Percentiles rank a stretch among this genome's conserved stretches.
These are phyloP conservation scores for Ziziphus jujuba DNA, from an alignment of 306 rosid species.

Conservation along the genomic window DNA sequence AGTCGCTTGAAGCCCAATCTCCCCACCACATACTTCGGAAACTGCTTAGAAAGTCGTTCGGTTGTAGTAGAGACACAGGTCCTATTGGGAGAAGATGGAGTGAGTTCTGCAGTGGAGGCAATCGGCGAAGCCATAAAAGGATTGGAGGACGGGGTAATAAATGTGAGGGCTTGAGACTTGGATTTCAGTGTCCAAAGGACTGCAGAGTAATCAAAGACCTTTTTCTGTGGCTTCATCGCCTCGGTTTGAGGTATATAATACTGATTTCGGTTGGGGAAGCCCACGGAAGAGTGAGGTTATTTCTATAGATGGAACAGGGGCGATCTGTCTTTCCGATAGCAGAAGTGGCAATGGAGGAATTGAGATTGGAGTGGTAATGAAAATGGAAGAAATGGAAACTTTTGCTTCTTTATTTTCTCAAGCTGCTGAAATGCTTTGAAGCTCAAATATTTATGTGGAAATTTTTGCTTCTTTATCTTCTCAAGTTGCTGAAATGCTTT, in stretches of 20 bases:
- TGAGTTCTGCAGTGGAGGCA: background rate
- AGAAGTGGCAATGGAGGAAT: slow-evolving; percentile 32
- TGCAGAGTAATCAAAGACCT: too few species aligned
- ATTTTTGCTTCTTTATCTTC: too few species aligned
- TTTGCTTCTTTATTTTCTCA: slow-evolving; percentile 24
- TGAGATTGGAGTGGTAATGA: slow-evolving; percentile 28
- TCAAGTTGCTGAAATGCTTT: too few species aligned
- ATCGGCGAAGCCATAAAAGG: background rate
- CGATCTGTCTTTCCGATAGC: slow-evolving; percentile 19
- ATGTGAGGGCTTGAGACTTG: too few species aligned
- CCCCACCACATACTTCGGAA: slow-evolving; percentile 1
- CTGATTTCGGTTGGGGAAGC: slow-evolving; percentile 56
- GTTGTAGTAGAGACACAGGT: background rate
- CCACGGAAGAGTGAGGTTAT: slow-evolving; percentile 38
- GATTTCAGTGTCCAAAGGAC: too few species aligned
- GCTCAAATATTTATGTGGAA: too few species aligned
- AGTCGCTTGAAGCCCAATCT: background rate
- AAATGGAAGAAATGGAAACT: slow-evolving; percentile 11
- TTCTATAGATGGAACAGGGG: slow-evolving; percentile 22
- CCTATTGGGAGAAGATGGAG: slow-evolving; percentile 13
- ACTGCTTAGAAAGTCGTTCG: background rate
- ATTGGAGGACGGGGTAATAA: too few species aligned
- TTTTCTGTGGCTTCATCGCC: too few species aligned
- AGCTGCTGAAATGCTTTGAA: too few species aligned
- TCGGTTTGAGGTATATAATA: slow-evolving; percentile 27